Evolutionary conservation across 2,329 filamentous ascomycete genomes (phyloP), one percentile per base, ranked within the genome.

Genomic region (Alternaria sp.): DNA sequence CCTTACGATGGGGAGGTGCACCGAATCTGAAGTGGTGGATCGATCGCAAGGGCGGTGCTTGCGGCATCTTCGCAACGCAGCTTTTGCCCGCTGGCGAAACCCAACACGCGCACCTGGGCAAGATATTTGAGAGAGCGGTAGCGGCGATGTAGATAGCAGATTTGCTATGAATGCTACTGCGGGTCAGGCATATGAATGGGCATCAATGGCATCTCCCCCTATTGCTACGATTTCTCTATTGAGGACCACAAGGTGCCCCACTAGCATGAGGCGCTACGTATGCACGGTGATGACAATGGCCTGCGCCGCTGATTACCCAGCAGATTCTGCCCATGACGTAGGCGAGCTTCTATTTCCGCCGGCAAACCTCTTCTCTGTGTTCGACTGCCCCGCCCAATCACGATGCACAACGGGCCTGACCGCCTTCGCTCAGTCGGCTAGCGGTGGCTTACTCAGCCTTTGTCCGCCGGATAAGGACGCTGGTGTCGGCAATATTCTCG

Each of bases 21-120:
- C 72, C 72, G 4, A 72, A 70, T 55, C 53, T 69, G 49, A 70
- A 66, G 14, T 73, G 73, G 74, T 75, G 72, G 70, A 71, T 76
- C 41, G 75, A 77, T 50, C 66, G 70, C n/a, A 53, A 66, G 44
- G 67, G 66, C 8, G 70, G 68, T 1, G 67, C 71, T 8, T 73
- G 71, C 49, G 75, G 71, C 10, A 51, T 77, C 15, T 74, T 68
- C 44, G 73, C 67, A 10, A 71, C 66, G 10, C 74, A 77, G 59
- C 62, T 77, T 5, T 53, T 54, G 23, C 75, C 74, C 4, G 60
- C 68, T 15, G 73, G 72, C 1, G 73, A 78, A 45, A 26, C 26
- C 12, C 69, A 65, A 43, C 60, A 69, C 37, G 65, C 64, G n/a
- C 25, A 58, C 26, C 62, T 74, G 6, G 61, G 50, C 8, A 67